Conservation (phyloP, 2,329 filamentous ascomycete species). For the Moelleriella libera region DNA sequence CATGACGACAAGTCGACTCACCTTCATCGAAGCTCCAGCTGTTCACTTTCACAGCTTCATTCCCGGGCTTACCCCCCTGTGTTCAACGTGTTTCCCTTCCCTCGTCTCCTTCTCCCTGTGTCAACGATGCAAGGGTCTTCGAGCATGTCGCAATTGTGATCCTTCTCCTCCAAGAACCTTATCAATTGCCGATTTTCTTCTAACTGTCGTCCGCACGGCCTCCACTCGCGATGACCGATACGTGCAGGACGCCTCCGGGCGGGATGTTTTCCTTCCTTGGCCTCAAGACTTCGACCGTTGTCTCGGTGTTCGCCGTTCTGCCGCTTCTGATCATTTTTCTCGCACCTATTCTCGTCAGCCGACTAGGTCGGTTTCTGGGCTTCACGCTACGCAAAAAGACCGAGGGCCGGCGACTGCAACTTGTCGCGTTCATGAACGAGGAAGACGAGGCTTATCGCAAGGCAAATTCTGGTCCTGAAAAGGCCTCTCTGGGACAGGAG, state of each 20-base stretch:
- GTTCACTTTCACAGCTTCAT: background rate
- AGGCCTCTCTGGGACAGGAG: conserved; percentile 47
- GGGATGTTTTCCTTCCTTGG: background rate
- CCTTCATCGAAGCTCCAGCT: background rate
- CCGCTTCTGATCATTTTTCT: conserved; percentile 11
- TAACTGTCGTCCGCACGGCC: background rate
- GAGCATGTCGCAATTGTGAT: background rate
- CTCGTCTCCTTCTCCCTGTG: background rate
- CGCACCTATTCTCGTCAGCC: conserved; percentile 10
- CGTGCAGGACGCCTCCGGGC: conserved; percentile 14
- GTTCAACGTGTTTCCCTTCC: background rate
- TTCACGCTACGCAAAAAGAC: conserved; percentile 51
- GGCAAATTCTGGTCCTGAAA: conserved; percentile 17
- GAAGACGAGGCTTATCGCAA: conserved; percentile 25
- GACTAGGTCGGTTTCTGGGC: conserved; percentile 34
- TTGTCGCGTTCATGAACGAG: conserved; percentile 36
- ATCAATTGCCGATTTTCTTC: background rate
- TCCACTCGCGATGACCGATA: conserved; percentile 10
- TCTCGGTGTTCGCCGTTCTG: conserved; percentile 8
- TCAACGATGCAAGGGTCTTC: background rate
- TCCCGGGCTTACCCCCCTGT: background rate
- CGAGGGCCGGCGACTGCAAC: conserved; percentile 42
- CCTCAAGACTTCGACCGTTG: conserved; percentile 7
- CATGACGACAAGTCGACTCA: background rate
- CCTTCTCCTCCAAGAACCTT: background rate